phyloP scores from a whole-genome alignment of 495 filamentous ascomycete species.

The Talaromyces ruber region DNA sequence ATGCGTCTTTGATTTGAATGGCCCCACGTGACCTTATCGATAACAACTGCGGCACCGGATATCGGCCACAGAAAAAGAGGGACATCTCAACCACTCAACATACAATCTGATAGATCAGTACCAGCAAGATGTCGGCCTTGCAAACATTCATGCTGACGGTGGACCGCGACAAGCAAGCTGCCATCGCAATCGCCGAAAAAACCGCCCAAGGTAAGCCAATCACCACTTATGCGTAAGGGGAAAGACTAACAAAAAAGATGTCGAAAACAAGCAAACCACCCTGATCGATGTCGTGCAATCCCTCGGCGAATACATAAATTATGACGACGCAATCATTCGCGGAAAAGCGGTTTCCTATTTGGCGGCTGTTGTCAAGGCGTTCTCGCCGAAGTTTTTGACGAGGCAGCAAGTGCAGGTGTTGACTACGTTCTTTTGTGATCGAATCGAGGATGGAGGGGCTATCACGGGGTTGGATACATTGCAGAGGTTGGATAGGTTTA shows the following conservation, averaged over 20 bases:
- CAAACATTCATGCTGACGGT: slow-evolving; percentile 58
- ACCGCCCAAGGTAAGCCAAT: slow-evolving; percentile 45
- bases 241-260: slow-evolving; percentile 28
- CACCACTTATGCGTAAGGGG: not conserved
- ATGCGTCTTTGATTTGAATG: not conserved
- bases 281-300: slow-evolving; percentile 60
- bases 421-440: slow-evolving; percentile 51
- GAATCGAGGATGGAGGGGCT: slow-evolving; percentile 52
- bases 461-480: slow-evolving; percentile 39
- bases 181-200: slow-evolving; percentile 45
- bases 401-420: slow-evolving; percentile 58
- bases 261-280: slow-evolving; percentile 53
- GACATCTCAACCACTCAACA: slow-evolving; percentile 1
- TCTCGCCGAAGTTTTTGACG: slow-evolving; percentile 52
- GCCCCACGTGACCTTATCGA: slow-evolving; percentile 10
- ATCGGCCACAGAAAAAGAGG: slow-evolving; percentile 5
- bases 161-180: slow-evolving; percentile 54
- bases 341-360: slow-evolving; percentile 63
- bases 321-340: slow-evolving; percentile 55
- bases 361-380: slow-evolving; percentile 50
- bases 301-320: slow-evolving; percentile 61
- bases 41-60: slow-evolving; percentile 6
- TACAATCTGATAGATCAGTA: slow-evolving; percentile 8
- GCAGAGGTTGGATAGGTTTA: slow-evolving; percentile 40
- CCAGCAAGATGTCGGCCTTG: slow-evolving; percentile 48